These are phyloP conservation scores for Lactifluus pinguis DNA, from an alignment of 768 basidiomycete species.

Conservation along the genomic window DNA sequence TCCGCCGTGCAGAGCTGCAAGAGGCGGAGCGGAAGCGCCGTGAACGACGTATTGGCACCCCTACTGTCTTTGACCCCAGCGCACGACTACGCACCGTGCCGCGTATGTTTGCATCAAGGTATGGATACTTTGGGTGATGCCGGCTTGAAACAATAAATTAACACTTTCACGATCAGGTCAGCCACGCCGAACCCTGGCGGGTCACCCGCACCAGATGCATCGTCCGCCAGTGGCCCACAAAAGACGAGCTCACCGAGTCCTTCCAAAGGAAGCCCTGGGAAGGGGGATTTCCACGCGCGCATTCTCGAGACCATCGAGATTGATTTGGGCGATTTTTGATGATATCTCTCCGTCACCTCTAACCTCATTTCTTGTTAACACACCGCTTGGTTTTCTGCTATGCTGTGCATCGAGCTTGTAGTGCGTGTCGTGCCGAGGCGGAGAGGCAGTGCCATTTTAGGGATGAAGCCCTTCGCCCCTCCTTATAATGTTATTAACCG, in stretches of 20 bases:
- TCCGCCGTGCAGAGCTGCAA: constrained; percentile 64
- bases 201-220: constrained; percentile 22
- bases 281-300: constrained; percentile 44
- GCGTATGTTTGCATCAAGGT: constrained; percentile 59
- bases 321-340: constrained; percentile 68
- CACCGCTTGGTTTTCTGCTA: neutral
- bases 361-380: too few species aligned
- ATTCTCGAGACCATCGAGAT: constrained; percentile 63
- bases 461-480: neutral
- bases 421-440: neutral
- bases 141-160: neutral
- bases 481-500: neutral
- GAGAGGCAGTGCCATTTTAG: neutral
- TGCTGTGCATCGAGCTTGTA: neutral
- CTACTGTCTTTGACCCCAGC: constrained; percentile 43
- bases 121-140: constrained; percentile 19
- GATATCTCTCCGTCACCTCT: neutral
- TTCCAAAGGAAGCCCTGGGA: constrained; percentile 24
- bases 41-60: constrained; percentile 51
- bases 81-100: constrained; percentile 60
- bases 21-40: constrained; percentile 62
- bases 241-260: constrained; percentile 20
- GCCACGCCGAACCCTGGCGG: constrained; percentile 34
- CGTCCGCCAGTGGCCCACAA: constrained; percentile 30
- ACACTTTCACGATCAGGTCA: constrained; percentile 25